Evolutionary conservation across 495 filamentous ascomycete genomes (phyloP).

Genomic region (Hyaloscypha hepaticicola): DNA sequence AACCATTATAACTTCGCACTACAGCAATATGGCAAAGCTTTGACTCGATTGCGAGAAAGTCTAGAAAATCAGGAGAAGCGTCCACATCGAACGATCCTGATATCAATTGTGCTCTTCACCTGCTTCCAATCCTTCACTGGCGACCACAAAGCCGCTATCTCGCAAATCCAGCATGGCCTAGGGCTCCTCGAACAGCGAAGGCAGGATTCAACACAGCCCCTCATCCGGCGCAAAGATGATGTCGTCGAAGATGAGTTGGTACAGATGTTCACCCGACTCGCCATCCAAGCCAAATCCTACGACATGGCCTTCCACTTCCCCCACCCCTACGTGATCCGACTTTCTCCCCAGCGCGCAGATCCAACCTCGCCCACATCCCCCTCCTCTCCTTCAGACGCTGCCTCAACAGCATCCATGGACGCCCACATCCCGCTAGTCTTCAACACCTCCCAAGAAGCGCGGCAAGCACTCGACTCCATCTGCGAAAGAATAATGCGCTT

Average conservation of each 20-base stretch:
- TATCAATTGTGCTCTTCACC: conserved; percentile 32
- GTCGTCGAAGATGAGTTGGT: conserved; percentile 55
- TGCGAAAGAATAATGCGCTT: conserved; percentile 53
- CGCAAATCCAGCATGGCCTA: conserved; percentile 29
- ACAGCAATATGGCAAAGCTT: conserved; percentile 29
- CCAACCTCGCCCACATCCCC: conserved; percentile 32
- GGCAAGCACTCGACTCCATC: conserved; percentile 48
- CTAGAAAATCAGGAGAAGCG: conserved; percentile 27
- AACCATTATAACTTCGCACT: conserved; percentile 31
- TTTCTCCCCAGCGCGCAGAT: conserved; percentile 36
- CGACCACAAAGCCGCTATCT: conserved; percentile 29
- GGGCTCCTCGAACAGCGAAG: conserved; percentile 30
- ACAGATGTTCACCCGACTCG: conserved; percentile 56
- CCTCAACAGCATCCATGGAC: conserved; percentile 41
- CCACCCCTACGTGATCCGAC: conserved; percentile 51
- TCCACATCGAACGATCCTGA: conserved; percentile 28
- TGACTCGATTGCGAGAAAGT: conserved; percentile 26
- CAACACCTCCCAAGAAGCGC: conserved; percentile 46
- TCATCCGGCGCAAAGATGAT: conserved; percentile 37
- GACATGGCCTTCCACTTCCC: conserved; percentile 61
- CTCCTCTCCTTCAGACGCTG: conserved; percentile 43
- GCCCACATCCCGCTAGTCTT: conserved; percentile 48
- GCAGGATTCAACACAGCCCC: conserved; percentile 32
- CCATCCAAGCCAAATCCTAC: conserved; percentile 58
- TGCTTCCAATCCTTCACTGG: conserved; percentile 32